These are phyloP conservation scores for Pleurotus tuoliensis DNA, from an alignment of 768 basidiomycete species.

Conservation along the genomic window DNA sequence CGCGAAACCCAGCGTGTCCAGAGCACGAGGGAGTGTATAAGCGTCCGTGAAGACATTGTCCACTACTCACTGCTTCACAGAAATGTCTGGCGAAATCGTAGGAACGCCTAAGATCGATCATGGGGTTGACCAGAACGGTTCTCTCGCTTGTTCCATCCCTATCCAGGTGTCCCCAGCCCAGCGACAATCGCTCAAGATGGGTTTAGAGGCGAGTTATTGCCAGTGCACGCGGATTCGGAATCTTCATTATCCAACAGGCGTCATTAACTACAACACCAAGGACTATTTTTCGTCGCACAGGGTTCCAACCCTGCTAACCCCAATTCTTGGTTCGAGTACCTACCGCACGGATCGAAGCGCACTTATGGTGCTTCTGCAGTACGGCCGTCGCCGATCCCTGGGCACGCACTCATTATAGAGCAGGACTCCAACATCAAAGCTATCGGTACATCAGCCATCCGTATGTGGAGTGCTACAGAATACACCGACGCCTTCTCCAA, in stretches of 20 bases:
- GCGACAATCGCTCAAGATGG: constrained; percentile 12
- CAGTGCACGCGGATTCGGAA: background rate
- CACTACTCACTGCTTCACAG: too few relatives aligned
- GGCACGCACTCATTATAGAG: background rate
- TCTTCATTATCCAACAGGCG: background rate
- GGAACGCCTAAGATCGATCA: constrained; percentile 12
- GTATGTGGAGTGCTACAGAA: constrained; percentile 10
- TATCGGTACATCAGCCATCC: constrained; percentile 4
- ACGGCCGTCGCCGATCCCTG: background rate
- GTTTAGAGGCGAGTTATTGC: constrained; percentile 1
- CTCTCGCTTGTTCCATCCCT: constrained; percentile 6
- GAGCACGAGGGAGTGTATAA: too few relatives aligned
- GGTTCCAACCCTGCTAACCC: constrained; percentile 9
- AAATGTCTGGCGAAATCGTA: constrained; percentile 5
- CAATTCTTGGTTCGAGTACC: constrained; percentile 11
- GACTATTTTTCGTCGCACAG: constrained; percentile 5
- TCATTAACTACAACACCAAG: constrained; percentile 5
- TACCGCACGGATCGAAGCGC: constrained; percentile 7
- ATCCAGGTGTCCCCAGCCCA: constrained; percentile 7
- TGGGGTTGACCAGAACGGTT: constrained; percentile 10
- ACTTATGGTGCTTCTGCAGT: constrained; percentile 5
- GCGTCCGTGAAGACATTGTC: too few relatives aligned
- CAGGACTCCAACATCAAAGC: constrained; percentile 13
- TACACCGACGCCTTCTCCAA: constrained; percentile 7
- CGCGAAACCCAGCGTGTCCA: too few relatives aligned